Base-by-base conservation (phyloP, 306 rosid species). In the Gynostemma pentaphyllum region DNA sequence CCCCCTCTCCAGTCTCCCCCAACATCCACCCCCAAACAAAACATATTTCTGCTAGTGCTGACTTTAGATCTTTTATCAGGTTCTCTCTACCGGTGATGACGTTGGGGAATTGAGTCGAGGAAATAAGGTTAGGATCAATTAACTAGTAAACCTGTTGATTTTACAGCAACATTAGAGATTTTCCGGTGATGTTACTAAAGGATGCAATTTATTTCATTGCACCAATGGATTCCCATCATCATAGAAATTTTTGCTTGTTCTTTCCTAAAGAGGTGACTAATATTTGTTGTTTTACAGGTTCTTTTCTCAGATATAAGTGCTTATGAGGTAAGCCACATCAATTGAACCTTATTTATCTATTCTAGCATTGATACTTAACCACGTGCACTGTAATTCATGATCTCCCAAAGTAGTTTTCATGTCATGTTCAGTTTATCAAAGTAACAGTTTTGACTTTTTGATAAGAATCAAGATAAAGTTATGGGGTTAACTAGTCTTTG, bases 271-370 rank as follows among this genome's bases (percentile, higher is more conserved):
- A 24, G 29, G 16, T 29, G 15, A 68, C n/a, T n/a, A n/a, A 54
- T 24, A 27, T 29, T 62, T 57, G 5, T 41, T 66, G 34, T 54
- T 74, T 71, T 78, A 71, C 95, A 92, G 99, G 99, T 92, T 62
- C 80, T 92, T 48, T 84, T 92, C 83, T 84, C 90, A 2, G 99
- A 92, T 72, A 50, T 88, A 26, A 92, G 78, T 72, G 95, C 99
- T 51, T 86, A 88, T 53, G 96, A 88, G 90, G 99, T 88, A 45
- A 70, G 83, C 54, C 32, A 24, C 67, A 4, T 34, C 1, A 37
- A 24, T 3, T 22, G 65, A 57, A 57, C 24, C 39, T 36, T 34
- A 10, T 26, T 51, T 37, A 16, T 60, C 44, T 18, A 3, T 6
- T 5, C 7, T 53, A 32, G 62, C 67, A 66, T 39, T 32, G 49